phyloP scores from a whole-genome alignment of 208 protist genomes.

The Leishmania gerbilli region DNA sequence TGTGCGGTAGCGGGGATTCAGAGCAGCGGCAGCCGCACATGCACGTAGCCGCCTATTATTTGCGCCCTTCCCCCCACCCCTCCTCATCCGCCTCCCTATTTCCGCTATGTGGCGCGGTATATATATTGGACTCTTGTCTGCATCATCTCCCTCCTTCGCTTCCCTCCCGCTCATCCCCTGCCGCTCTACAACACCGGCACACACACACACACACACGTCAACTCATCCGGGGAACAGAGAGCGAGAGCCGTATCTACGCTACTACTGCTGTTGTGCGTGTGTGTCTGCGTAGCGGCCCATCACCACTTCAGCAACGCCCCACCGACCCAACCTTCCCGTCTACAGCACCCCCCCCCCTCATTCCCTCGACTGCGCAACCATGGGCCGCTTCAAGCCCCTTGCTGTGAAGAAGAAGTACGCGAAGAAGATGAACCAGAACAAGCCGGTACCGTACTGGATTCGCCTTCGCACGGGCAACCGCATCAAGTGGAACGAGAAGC shows the following conservation, averaged over 20 bases:
- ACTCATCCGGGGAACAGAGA: not conserved
- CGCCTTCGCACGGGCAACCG: conserved; percentile 91
- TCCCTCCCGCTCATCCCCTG: not conserved
- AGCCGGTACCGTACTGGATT: conserved; percentile 94
- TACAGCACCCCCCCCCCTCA: not conserved
- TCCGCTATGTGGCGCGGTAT: not conserved
- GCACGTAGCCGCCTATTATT: not conserved
- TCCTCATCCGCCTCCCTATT: not conserved
- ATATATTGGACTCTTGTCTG: too few species aligned
- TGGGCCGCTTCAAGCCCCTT: conserved; percentile 92
- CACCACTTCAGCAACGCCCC: not conserved
- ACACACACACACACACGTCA: not conserved
- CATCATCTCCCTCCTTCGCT: not conserved
- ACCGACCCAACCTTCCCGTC: not conserved
- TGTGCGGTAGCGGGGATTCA: not conserved
- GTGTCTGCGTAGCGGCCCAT: not conserved
- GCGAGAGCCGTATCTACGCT: conserved; percentile 3
- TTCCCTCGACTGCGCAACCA: conserved; percentile 24
- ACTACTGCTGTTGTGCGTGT: not conserved
- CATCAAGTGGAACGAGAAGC: conserved; percentile 96
- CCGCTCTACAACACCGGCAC: not conserved
- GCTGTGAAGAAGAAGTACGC: conserved; percentile 94
- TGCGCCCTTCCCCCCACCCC: too few species aligned
- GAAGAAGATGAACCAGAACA: conserved; percentile 95
- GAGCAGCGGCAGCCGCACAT: not conserved